Evolutionary conservation across 1,139 yeast genomes (phyloP), one percentile per base, ranked within the genome.

Genomic region (Yarrowia galli): DNA sequence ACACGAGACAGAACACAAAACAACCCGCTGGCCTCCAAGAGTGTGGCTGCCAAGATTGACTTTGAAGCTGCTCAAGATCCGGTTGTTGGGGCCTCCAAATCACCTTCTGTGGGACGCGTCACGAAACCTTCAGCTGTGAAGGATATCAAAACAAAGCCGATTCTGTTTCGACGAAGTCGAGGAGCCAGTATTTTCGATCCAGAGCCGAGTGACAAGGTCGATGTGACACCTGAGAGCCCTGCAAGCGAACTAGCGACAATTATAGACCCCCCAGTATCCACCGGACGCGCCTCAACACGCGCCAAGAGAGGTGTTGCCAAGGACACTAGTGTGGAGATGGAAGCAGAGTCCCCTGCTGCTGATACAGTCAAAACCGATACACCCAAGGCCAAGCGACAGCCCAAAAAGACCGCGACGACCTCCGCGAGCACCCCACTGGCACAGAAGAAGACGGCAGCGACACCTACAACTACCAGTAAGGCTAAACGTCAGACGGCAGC

Each of bases 141-240:
- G 32, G 54, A 49, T 3, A 4, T 22, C 16, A 49, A 49, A 32
- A 18, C 40, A 15, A 22, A 22, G 22, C 60, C 60, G 10, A 38
- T n/a, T 18, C 20, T 53, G 42, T 51, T 32, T 15, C 16, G 58
- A 35, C 25, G 20, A 20, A 53, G 35, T 20, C 43, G 60, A 35
- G 60, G 60, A 2, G 60, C 60, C n/a, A 53, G 60, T 16, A 53
- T 53, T 36, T 53, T 53, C 20, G 60, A 53, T 22, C 2, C 46
- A 4, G 36, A 25, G 22, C 36, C 53, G 8, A n/a, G 23, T 7
- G 40, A 32, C 6, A 49, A n/a, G 12, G 20, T 35, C 10, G 54
- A 49, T 2, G 40, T 28, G 54, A 48, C 22, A 20, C 18, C 46
- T 9, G 46, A 23, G 13, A 18, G 45, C 9, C n/a, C 45, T n/a